phyloP scores from a whole-genome alignment of 331 rosid genomes.

The Phaseolus coccineus region DNA sequence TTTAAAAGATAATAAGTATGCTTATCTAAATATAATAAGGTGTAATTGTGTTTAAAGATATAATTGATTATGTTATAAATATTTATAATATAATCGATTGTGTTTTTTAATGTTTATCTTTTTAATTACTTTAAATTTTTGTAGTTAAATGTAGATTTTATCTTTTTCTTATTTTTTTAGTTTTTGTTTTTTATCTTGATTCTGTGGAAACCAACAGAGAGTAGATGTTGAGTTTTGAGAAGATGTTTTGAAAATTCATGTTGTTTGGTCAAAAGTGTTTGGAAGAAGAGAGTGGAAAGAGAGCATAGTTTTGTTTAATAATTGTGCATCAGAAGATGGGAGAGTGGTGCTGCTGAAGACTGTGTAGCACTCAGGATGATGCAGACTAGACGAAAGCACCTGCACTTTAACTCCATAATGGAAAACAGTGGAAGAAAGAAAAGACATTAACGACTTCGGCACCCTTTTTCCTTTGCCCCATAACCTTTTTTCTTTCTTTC shows the following conservation, averaged over 20 bases:
- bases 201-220: too few species aligned
- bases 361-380: slow-evolving; percentile 48
- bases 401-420: neutral
- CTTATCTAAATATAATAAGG: too few species aligned
- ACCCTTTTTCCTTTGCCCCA: slow-evolving; percentile 44
- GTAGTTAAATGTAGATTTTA: too few species aligned
- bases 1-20: too few species aligned
- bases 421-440: slow-evolving; percentile 26
- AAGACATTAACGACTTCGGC: slow-evolving; percentile 45
- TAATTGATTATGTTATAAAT: too few species aligned
- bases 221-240: neutral
- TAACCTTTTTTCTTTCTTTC: slow-evolving; percentile 23
- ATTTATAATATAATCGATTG: too few species aligned
- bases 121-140: too few species aligned
- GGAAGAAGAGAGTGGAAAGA: neutral
- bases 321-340: slow-evolving; percentile 8
- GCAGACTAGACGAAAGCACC: slow-evolving; percentile 58
- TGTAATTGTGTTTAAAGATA: too few species aligned
- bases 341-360: slow-evolving; percentile 28
- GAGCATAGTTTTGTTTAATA: neutral
- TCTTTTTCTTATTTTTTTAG: accelerated
- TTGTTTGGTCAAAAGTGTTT: slow-evolving; percentile 18
- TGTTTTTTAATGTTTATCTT: too few species aligned
- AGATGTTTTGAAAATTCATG: neutral
- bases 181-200: too few species aligned